These are phyloP conservation scores for Lichtheimia corymbifera DNA, from an alignment of 371 early-diverging fungal genomes.

Conservation along the genomic window DNA sequence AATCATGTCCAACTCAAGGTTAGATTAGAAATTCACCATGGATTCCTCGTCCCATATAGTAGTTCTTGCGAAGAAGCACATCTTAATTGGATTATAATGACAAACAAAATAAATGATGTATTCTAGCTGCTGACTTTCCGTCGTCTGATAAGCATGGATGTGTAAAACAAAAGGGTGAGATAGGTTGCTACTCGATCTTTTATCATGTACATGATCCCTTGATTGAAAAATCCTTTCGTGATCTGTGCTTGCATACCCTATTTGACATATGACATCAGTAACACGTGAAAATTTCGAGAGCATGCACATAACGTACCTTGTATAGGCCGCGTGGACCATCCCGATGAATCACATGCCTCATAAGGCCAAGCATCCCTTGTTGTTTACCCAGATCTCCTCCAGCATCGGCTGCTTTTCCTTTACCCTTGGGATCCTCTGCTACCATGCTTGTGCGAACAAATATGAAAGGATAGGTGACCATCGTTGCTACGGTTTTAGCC, in stretches of 20 bases:
- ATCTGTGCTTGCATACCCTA: constrained; percentile 57
- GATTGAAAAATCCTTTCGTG: constrained; percentile 65
- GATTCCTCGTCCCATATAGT: too few relatives aligned
- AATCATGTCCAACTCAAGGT: too few relatives aligned
- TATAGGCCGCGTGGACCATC: constrained; percentile 55
- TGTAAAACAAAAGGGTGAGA: constrained; percentile 51
- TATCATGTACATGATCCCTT: constrained; percentile 68
- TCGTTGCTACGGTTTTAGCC: constrained; percentile 59
- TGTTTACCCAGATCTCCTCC: constrained; percentile 12
- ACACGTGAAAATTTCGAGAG: background rate
- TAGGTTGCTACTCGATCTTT: constrained; percentile 62
- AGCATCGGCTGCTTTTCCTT: constrained; percentile 9
- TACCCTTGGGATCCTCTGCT: constrained; percentile 17
- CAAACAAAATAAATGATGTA: too few relatives aligned
- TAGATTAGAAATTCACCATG: too few relatives aligned
- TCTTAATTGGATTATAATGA: too few relatives aligned
- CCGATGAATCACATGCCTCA: constrained; percentile 42
- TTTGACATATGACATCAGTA: background rate
- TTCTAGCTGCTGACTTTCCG: background rate
- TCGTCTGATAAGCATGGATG: constrained; percentile 19
- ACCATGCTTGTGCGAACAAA: constrained; percentile 55
- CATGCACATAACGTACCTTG: constrained; percentile 26
- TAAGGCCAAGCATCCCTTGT: constrained; percentile 42
- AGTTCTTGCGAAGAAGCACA: too few relatives aligned
- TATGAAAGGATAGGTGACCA: constrained; percentile 63